Base-by-base conservation (phyloP, 345 rosid species). In the Bruguiera gymnorhiza region DNA sequence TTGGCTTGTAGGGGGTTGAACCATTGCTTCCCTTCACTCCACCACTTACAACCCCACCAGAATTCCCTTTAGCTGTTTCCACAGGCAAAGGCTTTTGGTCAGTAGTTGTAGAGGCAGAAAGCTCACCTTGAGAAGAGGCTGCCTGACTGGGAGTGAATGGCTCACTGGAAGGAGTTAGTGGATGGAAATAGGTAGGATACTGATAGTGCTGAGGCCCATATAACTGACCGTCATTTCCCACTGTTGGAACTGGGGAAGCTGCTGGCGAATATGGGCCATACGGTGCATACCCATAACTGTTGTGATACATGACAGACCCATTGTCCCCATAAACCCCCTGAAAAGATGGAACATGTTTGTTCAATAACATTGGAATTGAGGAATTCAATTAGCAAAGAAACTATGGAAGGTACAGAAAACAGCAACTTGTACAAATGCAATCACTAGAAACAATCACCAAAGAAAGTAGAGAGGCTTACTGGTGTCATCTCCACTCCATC, bases 141-240 rank as follows among this genome's bases (percentile, higher is more conserved):
- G 80, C 70, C 15, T 77, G 86, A 71, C 75, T 83, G 4, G 93
- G 79, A 50, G 83, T 75, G 75, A 81, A 88, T 3, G 92, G 85
- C 23, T 78, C 83, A 74, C 83, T 84, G 66, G 75, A 68, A 19
- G 88, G 83, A 43, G 83, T 76, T 74, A 81, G 63, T 0, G 96
- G 93, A 72, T 83, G 93, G 70, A 87, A 89, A 75, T 76, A 91
- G 63, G 78, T 73, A 59, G 98, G 98, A 81, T 93, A 93, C 80
- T 93, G 96, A 69, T 93, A 93, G 65, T 93, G 94, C 79, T 91
- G 98, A 64, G 88, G 88, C 36, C 87, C 97, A 80, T 89, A 91
- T 19, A 89, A 60, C 73, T 89, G 98, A 64, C 86, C 89, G 70
- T 91, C 98, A 69, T 84, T 89, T 30, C 92, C 96, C 81, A 87